Evolutionary conservation across 1,284 basidiomycete genomes (phyloP), one percentile per base, ranked within the genome.

Genomic region (Entoloma clypeatum): DNA sequence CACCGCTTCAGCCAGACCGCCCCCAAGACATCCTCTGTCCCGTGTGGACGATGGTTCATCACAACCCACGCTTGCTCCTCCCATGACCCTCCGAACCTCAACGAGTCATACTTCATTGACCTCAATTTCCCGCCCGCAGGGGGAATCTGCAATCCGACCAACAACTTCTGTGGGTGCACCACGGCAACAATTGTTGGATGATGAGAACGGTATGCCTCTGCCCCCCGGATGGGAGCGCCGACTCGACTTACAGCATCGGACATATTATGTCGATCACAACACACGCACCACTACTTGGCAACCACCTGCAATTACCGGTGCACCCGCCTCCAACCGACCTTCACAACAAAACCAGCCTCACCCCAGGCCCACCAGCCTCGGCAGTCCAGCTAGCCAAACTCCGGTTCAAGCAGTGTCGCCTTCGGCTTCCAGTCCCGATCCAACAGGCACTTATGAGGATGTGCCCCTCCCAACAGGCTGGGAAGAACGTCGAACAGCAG

Each of bases 401-500:
- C 56, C 60, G n/a, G 55, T 67, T 1, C 49, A 69, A 6, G 55
- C 62, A 16, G 58, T 61, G 1, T 59, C 64, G 17, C 56, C 59
- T 35, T 57, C 58, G 50, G 45, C 63, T 39, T 62, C 62, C 29
- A 51, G 30, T 42, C 53, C 50, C 6, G 41, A 45, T 23, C 28
- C 39, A 35, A 35, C 64, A 53, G 49, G 64, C 59, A 28, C 72
- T 57, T 60, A 78, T 68, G 60, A 64, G 3, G 77, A 79, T 46
- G 88, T 95, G 9, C 89, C 88, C 11, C 74, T 99, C 4, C 96
- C 95, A 0, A 80, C 91, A 13, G 96, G 95, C 11, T 99, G 96
- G 96, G 96, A 99, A 65, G 95, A 99, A 65, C 84, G 95, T 27
- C 87, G 91, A 58, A 98, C 94, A 1, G 87, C 94, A n/a, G 93